These are phyloP conservation scores for Apocynum venetum DNA, from an alignment of 257 asterid genomes.

Conservation along the genomic window DNA sequence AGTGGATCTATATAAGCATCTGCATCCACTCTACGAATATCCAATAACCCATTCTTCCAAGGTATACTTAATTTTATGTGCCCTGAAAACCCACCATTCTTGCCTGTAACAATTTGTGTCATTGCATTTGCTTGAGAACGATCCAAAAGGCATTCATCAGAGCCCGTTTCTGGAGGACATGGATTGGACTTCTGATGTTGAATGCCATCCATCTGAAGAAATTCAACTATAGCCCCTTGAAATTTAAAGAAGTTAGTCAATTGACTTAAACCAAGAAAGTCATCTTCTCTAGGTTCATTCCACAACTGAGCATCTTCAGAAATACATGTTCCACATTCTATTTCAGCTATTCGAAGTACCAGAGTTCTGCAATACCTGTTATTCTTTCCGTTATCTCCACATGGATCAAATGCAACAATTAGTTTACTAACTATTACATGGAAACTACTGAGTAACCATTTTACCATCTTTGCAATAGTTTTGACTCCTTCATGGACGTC, in stretches of 20 bases:
- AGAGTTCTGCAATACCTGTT: constrained; percentile 48
- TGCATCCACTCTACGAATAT: constrained; percentile 78
- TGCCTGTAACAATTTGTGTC: constrained; percentile 61
- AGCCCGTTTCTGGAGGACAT: constrained; percentile 35
- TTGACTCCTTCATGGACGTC: constrained; percentile 99
- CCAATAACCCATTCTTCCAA: constrained; percentile 92
- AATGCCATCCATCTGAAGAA: constrained; percentile 53
- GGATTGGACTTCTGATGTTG: constrained; percentile 40
- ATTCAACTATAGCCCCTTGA: constrained; percentile 79
- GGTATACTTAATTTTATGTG: constrained; percentile 72
- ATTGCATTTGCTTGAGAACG: constrained; percentile 41
- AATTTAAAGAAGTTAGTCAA: constrained; percentile 69
- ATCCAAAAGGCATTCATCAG: constrained; percentile 45
- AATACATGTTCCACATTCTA: constrained; percentile 74
- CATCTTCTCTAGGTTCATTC: constrained; percentile 33
- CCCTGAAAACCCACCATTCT: constrained; percentile 84
- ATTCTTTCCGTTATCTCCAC: constrained; percentile 40
- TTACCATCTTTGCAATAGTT: constrained; percentile 92
- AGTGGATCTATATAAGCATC: constrained; percentile 76
- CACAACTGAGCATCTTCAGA: constrained; percentile 58
- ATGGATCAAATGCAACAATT: constrained; percentile 86
- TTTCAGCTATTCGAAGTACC: constrained; percentile 86
- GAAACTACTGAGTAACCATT: constrained; percentile 85
- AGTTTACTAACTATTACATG: constrained; percentile 67
- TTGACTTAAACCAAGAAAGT: constrained; percentile 72